These are phyloP conservation scores for Penicillium sp. DNA, from an alignment of 2,329 filamentous ascomycete species.

Conservation along the genomic window DNA sequence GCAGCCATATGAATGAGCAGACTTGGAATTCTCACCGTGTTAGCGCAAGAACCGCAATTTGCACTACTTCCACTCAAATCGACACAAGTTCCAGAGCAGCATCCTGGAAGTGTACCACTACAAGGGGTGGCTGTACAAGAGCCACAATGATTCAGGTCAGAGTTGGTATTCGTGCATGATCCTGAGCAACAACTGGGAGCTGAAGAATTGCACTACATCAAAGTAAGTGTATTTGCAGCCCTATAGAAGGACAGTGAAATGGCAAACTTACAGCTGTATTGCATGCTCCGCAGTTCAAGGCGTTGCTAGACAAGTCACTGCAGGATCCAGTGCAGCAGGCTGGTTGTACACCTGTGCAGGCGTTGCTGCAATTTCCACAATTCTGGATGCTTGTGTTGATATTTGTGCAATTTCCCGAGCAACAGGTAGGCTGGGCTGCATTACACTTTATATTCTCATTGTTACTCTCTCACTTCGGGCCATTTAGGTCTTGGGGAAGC, in stretches of 20 bases:
- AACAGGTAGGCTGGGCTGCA: neutral
- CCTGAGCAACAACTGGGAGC: conserved; percentile 4
- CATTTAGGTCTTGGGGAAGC: neutral
- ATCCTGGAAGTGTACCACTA: neutral
- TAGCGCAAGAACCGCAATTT: neutral
- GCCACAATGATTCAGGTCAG: neutral
- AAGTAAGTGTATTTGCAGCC: neutral
- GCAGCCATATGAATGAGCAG: too few species aligned
- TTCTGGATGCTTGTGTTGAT: neutral
- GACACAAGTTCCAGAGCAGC: neutral
- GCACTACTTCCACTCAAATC: neutral
- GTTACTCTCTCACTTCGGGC: neutral
- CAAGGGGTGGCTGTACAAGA: neutral
- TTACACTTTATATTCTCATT: neutral
- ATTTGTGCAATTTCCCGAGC: conserved; percentile 4
- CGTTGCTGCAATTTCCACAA: conserved; percentile 4
- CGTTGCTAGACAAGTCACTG: neutral
- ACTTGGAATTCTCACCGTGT: too few species aligned
- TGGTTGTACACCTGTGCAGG: neutral
- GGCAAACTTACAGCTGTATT: neutral
- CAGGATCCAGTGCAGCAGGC: conserved; percentile 8
- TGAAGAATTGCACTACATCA: neutral
- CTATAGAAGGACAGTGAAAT: too few species aligned
- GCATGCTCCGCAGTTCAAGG: conserved; percentile 1
- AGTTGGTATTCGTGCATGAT: neutral